These are phyloP conservation scores for Oidiodendron maius DNA, from an alignment of 495 filamentous ascomycete species.

Conservation along the genomic window DNA sequence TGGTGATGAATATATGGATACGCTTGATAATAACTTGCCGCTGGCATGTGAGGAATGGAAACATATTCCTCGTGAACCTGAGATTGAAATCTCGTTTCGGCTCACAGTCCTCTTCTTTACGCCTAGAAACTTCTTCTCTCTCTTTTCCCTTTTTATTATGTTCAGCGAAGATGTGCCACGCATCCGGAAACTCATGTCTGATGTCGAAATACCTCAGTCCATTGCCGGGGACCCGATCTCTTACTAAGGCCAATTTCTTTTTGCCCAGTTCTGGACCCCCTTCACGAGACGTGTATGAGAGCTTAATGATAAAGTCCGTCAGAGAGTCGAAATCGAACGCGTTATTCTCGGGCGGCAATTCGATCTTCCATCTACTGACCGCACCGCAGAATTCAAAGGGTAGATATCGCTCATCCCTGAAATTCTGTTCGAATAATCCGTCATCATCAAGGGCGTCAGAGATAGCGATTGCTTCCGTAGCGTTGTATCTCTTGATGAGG, in stretches of 20 bases:
- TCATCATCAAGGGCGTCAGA: constrained; percentile 13
- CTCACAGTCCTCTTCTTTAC: not conserved
- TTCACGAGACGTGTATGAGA: constrained; percentile 15
- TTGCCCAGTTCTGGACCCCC: constrained; percentile 9
- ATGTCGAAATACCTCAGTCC: constrained; percentile 2
- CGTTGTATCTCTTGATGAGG: not conserved
- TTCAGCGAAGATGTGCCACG: not conserved
- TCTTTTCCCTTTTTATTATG: not conserved
- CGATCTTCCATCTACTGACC: constrained; percentile 19
- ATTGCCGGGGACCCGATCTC: not conserved
- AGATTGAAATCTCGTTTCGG: not conserved
- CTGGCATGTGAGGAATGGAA: not conserved
- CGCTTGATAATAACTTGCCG: not conserved
- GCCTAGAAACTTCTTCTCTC: not conserved
- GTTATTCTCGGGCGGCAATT: constrained; percentile 8
- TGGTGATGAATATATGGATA: too few species aligned
- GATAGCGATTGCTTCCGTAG: constrained; percentile 18
- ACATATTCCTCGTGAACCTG: constrained; percentile 3
- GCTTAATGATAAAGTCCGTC: constrained; percentile 12
- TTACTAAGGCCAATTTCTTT: not conserved
- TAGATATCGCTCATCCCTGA: constrained; percentile 18
- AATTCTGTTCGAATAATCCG: constrained; percentile 20
- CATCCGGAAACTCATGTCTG: constrained; percentile 5
- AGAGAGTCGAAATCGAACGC: constrained; percentile 16
- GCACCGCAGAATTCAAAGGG: constrained; percentile 26